Percentiles rank a stretch among this genome's conserved stretches.
Conservation (phyloP, 768 basidiomycete genomes). For the Pleurotus citrinopileatus region DNA sequence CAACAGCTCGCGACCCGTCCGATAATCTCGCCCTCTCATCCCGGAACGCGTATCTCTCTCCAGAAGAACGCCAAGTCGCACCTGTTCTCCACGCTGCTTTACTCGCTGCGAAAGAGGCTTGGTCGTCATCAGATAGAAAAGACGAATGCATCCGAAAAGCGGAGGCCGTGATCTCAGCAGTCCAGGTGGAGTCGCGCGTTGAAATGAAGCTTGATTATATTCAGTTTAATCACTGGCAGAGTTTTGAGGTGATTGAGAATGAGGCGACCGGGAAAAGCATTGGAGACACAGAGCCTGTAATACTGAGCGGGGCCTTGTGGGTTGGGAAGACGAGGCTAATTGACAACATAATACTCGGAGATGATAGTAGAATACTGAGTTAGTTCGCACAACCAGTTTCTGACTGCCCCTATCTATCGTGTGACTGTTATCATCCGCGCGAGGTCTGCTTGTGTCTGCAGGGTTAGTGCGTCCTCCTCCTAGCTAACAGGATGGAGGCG, state of each 20-base stretch:
- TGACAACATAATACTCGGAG: slow-evolving; percentile 84
- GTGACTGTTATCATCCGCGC: not conserved
- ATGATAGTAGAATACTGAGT: slow-evolving; percentile 32
- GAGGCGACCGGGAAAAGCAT: slow-evolving; percentile 19
- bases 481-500: not conserved
- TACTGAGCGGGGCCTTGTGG: slow-evolving; percentile 86
- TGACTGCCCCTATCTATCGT: not conserved
- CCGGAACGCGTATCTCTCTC: slow-evolving; percentile 79
- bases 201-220: slow-evolving; percentile 78
- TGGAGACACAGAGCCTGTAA: slow-evolving; percentile 38
- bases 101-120: slow-evolving; percentile 48
- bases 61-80: slow-evolving; percentile 60
- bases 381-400: slow-evolving; percentile 18
- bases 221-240: slow-evolving; percentile 80
- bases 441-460: not conserved
- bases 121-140: slow-evolving; percentile 51
- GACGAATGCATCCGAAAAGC: slow-evolving; percentile 46
- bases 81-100: slow-evolving; percentile 73
- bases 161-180: slow-evolving; percentile 33
- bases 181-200: slow-evolving; percentile 34
- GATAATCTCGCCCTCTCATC: slow-evolving; percentile 86
- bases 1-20: slow-evolving; percentile 68
- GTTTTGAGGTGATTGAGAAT: slow-evolving; percentile 60
- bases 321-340: slow-evolving; percentile 87
- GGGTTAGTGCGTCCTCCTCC: not conserved